Percentiles rank a stretch among this genome's conserved stretches.
These are phyloP conservation scores for Tricholoma saponaceum DNA, from an alignment of 768 basidiomycete species.

Conservation along the genomic window DNA sequence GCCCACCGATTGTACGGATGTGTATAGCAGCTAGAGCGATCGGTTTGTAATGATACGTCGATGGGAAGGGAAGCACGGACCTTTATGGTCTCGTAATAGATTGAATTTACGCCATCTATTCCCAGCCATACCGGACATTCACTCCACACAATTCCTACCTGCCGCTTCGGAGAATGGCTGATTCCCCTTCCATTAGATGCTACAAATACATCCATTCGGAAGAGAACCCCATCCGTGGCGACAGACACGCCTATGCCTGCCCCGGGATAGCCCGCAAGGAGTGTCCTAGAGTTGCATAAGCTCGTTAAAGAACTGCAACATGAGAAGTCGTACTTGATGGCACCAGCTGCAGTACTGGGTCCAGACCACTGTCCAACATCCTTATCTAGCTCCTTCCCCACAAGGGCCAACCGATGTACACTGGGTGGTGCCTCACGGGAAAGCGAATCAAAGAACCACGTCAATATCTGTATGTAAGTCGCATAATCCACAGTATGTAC, in stretches of 20 bases:
- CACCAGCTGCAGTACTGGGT: slow-evolving; percentile 95
- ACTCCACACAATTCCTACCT: slow-evolving; percentile 57
- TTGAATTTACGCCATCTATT: slow-evolving; percentile 89
- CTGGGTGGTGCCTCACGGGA: slow-evolving; percentile 83
- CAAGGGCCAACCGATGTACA: slow-evolving; percentile 93
- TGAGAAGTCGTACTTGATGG: slow-evolving; percentile 67
- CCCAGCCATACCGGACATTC: slow-evolving; percentile 83
- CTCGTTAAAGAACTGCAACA: not conserved
- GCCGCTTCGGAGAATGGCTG: slow-evolving; percentile 25
- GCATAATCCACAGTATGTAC: slow-evolving; percentile 66
- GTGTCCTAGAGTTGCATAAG: slow-evolving; percentile 43
- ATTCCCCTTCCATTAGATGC: slow-evolving; percentile 51
- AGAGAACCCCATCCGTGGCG: slow-evolving; percentile 79
- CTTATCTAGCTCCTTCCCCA: slow-evolving; percentile 92
- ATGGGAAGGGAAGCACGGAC: slow-evolving; percentile 19
- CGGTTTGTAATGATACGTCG: not conserved
- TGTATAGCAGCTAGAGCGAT: slow-evolving; percentile 67
- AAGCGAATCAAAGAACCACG: slow-evolving; percentile 95
- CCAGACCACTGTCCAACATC: slow-evolving; percentile 98
- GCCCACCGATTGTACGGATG: slow-evolving; percentile 92
- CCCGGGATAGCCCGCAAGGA: slow-evolving; percentile 76
- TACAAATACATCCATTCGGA: slow-evolving; percentile 79
- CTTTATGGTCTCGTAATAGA: slow-evolving; percentile 81
- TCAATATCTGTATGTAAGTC: slow-evolving; percentile 85
- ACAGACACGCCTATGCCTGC: slow-evolving; percentile 78